These are phyloP conservation scores for Rhizodiscina lignyota DNA, from an alignment of 495 filamentous ascomycete genomes.

Conservation along the genomic window DNA sequence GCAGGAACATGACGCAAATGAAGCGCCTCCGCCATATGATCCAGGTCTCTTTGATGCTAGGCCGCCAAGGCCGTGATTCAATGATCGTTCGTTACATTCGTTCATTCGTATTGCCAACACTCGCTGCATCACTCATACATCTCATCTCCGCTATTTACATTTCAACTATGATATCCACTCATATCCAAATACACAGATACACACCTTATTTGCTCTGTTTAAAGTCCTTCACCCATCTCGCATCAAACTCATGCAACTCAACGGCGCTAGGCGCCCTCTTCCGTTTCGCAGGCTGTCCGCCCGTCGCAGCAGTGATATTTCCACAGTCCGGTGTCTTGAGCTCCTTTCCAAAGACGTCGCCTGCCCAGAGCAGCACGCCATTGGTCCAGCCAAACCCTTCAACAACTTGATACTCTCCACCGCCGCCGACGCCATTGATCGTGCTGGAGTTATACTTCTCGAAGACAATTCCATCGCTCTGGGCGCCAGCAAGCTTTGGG, in stretches of 20 bases:
- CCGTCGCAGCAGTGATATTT: conserved; percentile 8
- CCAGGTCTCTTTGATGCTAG: too few species aligned
- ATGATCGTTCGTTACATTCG: too few species aligned
- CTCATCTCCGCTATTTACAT: too few species aligned
- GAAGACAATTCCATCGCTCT: conserved; percentile 13
- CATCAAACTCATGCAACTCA: conserved; percentile 8
- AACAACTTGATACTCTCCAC: conserved; percentile 16
- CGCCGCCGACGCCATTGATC: conserved; percentile 11
- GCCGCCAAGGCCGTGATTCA: too few species aligned
- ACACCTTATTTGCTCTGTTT: not conserved
- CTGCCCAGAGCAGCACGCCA: conserved; percentile 15
- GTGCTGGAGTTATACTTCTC: conserved; percentile 14
- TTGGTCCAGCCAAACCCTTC: conserved; percentile 18
- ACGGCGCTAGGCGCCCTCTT: conserved; percentile 6
- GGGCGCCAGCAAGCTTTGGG: conserved; percentile 5
- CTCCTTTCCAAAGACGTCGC: conserved; percentile 12
- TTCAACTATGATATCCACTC: too few species aligned
- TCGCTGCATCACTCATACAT: too few species aligned
- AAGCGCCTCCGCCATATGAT: too few species aligned
- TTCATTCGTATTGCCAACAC: too few species aligned
- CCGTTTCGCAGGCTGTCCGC: conserved; percentile 1
- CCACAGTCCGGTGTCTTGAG: conserved; percentile 13
- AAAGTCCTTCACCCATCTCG: conserved; percentile 11
- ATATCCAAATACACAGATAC: too few species aligned
- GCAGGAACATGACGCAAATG: too few species aligned